These are phyloP conservation scores for Xenoacremonium recifei DNA, from an alignment of 2,329 filamentous ascomycete genomes.

Conservation along the genomic window DNA sequence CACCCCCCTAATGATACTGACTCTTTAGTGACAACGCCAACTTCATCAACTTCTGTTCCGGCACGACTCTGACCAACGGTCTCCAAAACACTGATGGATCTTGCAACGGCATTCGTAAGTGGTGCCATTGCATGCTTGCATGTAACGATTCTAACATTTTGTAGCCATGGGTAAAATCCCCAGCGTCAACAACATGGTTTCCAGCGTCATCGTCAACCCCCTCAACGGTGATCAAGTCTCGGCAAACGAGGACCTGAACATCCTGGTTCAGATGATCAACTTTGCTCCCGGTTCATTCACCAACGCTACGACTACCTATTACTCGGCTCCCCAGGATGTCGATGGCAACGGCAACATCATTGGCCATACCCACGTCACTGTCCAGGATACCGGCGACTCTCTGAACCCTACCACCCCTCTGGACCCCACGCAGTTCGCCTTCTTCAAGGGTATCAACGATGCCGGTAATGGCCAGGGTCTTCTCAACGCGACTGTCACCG, in stretches of 20 bases:
- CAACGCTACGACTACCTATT: constrained; percentile 59
- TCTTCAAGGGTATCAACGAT: constrained; percentile 69
- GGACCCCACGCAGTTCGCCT: constrained; percentile 53
- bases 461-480: constrained; percentile 54
- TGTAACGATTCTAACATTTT: constrained; percentile 14
- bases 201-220: constrained; percentile 53
- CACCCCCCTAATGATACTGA: constrained; percentile 6
- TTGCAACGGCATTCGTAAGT: constrained; percentile 62
- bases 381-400: constrained; percentile 53
- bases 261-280: constrained; percentile 52
- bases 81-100: constrained; percentile 56
- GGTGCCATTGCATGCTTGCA: neutral
- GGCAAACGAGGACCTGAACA: constrained; percentile 49
- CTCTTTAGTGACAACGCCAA: constrained; percentile 52
- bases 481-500: constrained; percentile 51
- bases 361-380: constrained; percentile 59
- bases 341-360: constrained; percentile 49
- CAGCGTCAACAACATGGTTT: constrained; percentile 54
- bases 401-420: constrained; percentile 52
- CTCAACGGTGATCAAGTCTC: constrained; percentile 48
- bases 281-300: constrained; percentile 59
- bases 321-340: constrained; percentile 56
- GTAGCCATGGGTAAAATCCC: constrained; percentile 61
- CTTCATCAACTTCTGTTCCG: constrained; percentile 63
- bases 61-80: constrained; percentile 58